Conservation (phyloP, 176 grass and related monocot genomes). For the Rhynchospora pubera region DNA sequence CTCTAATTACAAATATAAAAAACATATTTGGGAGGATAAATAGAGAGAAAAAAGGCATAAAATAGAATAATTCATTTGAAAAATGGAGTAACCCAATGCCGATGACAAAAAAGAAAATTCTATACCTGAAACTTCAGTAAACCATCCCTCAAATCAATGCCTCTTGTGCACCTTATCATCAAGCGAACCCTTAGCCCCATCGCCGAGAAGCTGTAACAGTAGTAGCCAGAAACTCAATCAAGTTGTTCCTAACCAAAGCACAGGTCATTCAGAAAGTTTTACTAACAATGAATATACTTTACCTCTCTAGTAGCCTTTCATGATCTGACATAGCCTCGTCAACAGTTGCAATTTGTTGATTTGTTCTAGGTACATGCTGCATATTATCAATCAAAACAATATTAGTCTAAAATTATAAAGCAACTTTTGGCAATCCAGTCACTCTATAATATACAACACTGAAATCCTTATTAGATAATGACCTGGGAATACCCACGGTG, state of each 20-base stretch:
- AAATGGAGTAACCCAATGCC: too few relatives aligned
- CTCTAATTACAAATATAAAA: too few relatives aligned
- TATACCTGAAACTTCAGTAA: too few relatives aligned
- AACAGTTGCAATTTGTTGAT: slow-evolving; percentile 59
- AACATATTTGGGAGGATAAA: too few relatives aligned
- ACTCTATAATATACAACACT: neutral
- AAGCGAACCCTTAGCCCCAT: too few relatives aligned
- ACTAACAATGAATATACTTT: neutral
- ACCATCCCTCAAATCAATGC: too few relatives aligned
- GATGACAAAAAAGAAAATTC: too few relatives aligned
- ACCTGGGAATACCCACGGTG: neutral
- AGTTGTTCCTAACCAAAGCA: neutral
- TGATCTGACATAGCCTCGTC: slow-evolving; percentile 90
- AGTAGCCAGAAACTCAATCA: neutral
- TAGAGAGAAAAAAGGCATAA: neutral
- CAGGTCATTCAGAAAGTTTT: neutral
- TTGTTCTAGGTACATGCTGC: slow-evolving; percentile 91
- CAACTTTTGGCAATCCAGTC: neutral
- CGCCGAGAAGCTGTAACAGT: too few relatives aligned
- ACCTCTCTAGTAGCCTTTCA: slow-evolving; percentile 83
- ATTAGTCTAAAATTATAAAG: neutral
- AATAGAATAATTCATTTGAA: too few relatives aligned
- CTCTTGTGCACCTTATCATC: too few relatives aligned
- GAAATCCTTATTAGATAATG: neutral
- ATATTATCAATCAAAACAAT: neutral